Percentiles rank a stretch among this genome's conserved stretches.
Conservation (phyloP, 768 basidiomycete genomes). For the Kwoniella heveanensis region DNA sequence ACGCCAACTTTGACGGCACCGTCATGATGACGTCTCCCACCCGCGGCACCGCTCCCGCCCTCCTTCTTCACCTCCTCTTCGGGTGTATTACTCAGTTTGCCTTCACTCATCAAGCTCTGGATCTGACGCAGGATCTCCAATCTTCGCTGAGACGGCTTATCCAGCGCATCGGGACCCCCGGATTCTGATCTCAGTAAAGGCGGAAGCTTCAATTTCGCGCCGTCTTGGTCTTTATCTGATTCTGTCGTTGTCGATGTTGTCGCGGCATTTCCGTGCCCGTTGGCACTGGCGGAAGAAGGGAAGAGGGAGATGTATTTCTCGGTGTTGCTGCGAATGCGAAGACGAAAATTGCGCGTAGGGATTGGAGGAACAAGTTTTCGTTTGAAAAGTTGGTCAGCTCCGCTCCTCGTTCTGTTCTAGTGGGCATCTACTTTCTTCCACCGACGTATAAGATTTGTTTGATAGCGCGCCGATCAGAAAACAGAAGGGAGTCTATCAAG, state of each 20-base stretch:
- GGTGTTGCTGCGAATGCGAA: conserved; percentile 63
- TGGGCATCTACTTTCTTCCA: no score
- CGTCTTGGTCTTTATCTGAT: conserved; percentile 8
- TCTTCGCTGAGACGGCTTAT: conserved; percentile 16
- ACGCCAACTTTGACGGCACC: neutral
- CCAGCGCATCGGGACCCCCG: conserved; percentile 1
- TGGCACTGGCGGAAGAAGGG: conserved; percentile 24
- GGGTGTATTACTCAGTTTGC: conserved; percentile 31
- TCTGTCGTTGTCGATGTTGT: conserved; percentile 15
- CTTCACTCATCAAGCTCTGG: conserved; percentile 31
- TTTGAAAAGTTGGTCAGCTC: no score
- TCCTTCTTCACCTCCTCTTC: conserved; percentile 33
- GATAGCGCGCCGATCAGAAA: no score
- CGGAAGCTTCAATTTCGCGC: conserved; percentile 25
- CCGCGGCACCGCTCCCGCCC: neutral
- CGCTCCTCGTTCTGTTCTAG: no score
- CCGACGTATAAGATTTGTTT: no score
- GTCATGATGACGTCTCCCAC: neutral
- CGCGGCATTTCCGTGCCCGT: neutral
- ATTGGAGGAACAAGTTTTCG: no score
- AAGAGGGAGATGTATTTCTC: conserved; percentile 90
- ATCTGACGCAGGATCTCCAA: conserved; percentile 40
- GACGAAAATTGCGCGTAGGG: no score
- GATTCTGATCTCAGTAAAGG: conserved; percentile 11
- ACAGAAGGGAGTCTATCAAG: no score